Base-by-base conservation (phyloP, 257 asterid species). In the Ligustrum vulgare region DNA sequence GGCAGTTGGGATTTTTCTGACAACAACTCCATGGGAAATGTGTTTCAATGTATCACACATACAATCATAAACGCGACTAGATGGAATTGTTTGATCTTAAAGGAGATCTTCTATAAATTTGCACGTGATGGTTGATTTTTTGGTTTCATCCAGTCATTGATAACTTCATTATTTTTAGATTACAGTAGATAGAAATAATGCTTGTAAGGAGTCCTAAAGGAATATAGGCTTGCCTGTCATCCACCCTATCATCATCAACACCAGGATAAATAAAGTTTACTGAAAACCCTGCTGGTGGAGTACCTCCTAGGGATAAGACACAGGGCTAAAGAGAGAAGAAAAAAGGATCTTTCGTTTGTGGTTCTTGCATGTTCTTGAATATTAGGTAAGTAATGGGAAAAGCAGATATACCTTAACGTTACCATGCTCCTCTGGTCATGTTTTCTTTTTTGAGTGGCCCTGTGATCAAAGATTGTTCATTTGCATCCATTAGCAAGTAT, bases 71-170 rank as follows among this genome's bases (percentile, higher is more conserved):
- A 37, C 39, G 31, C 56, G 34, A 23, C 35, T 73, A 4, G 28
- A 62, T 35, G 70, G 77, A 36, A 73, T 62, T 73, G 58, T 73
- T 73, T 36, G 67, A 37, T 62, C 39, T 37, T 60, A 56, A 36
- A 39, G 49, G 54, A 56, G 0, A 62, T 73, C 6, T 72, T 73
- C 70, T 56, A 18, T 9, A 36, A 60, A 18, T 73, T 13, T 36
- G 25, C 25, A 73, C 12, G 6, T 73, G 47, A 12, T 33, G 1
- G 63, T 12, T 73, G 54, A 35, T 60, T 58, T 60, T 58, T 37
- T 60, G 60, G 77, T 73, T 73, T 72, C 33, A 36, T 60, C 58
- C 22, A 2, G 73, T 70, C 31, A 11, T 37, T 69, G 37, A 37
- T 70, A 23, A 60, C 69, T 35, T 56, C 39, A 36, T 36, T 36